Evolutionary conservation across 2,329 filamentous ascomycete genomes (phyloP).

Genomic region (Penicillium paneum): DNA sequence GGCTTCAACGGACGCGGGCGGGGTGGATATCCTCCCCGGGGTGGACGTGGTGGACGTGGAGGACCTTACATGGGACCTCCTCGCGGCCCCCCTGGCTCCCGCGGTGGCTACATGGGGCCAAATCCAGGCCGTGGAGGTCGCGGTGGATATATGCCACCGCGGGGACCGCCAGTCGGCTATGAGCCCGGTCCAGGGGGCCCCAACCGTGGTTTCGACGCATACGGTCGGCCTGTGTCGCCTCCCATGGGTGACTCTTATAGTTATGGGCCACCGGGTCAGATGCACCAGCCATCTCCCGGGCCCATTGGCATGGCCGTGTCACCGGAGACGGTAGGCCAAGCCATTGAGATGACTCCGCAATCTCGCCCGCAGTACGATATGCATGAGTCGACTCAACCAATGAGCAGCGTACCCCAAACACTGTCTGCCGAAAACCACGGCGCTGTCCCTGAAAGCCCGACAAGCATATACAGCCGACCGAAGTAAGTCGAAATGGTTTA

Average conservation of each 20-base stretch:
- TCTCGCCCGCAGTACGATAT: conserved; percentile 43
- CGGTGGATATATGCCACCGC: conserved; percentile 41
- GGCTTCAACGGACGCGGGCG: conserved; percentile 55
- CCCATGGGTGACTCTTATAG: conserved; percentile 27
- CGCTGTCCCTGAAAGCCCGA: conserved; percentile 55
- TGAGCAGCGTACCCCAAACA: conserved; percentile 24
- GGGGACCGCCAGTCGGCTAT: conserved; percentile 47
- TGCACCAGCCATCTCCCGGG: conserved; percentile 33
- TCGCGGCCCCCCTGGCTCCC: conserved; percentile 39
- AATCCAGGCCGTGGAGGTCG: conserved; percentile 36
- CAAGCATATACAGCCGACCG: conserved; percentile 69
- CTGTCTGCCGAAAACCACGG: conserved; percentile 27
- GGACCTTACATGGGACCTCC: conserved; percentile 36
- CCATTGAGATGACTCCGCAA: conserved; percentile 78
- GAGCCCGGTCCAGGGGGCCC: conserved; percentile 38
- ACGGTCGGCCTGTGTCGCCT: conserved; percentile 33
- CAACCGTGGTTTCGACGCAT: conserved; percentile 31
- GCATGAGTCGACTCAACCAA: conserved; percentile 35
- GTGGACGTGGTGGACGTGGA: conserved; percentile 47
- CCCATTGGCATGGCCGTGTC: conserved; percentile 36
- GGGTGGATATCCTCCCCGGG: conserved; percentile 51
- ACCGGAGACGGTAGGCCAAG: conserved; percentile 55
- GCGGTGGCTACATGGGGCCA: conserved; percentile 42
- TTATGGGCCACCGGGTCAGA: conserved; percentile 14
- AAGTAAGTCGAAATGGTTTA: conserved; percentile 57